A percentile compares a stretch with the other conserved stretches of the same genome.
Conservation (phyloP, 257 asterid species). For the Solanum tarijense region DNA sequence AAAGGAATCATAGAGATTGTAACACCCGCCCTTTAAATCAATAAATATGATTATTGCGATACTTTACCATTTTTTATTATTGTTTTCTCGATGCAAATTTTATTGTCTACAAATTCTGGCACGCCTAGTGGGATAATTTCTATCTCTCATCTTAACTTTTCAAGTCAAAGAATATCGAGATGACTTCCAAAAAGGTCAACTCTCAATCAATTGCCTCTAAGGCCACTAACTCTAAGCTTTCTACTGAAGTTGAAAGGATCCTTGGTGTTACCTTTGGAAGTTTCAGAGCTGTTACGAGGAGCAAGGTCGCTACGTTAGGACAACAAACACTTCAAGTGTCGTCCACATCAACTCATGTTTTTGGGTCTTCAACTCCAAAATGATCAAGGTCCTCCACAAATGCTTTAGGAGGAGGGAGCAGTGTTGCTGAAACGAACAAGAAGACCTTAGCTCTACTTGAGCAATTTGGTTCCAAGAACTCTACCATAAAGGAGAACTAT, state of each 20-base stretch:
- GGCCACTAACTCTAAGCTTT: background rate
- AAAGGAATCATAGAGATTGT: background rate
- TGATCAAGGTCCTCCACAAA: background rate
- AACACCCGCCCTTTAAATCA: background rate
- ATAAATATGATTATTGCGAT: too few relatives aligned
- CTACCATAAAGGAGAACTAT: background rate
- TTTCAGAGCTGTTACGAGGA: too few relatives aligned
- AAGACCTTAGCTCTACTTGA: background rate
- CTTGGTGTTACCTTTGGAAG: background rate
- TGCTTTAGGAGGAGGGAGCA: background rate
- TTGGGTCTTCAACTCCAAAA: background rate
- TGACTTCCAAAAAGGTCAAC: background rate
- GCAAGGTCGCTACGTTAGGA: background rate
- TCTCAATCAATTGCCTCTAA: background rate
- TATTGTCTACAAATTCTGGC: too few relatives aligned
- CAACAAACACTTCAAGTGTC: background rate
- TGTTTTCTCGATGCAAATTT: background rate
- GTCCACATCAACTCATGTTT: background rate
- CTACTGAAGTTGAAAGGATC: too few relatives aligned
- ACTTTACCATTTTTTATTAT: too few relatives aligned
- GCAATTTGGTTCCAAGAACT: background rate
- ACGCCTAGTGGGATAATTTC: background rate
- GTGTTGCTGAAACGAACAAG: background rate
- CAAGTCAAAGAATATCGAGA: background rate
- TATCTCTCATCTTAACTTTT: background rate